Conservation (phyloP, 23 red algal genomes). For the Gracilariopsis chorda region DNA sequence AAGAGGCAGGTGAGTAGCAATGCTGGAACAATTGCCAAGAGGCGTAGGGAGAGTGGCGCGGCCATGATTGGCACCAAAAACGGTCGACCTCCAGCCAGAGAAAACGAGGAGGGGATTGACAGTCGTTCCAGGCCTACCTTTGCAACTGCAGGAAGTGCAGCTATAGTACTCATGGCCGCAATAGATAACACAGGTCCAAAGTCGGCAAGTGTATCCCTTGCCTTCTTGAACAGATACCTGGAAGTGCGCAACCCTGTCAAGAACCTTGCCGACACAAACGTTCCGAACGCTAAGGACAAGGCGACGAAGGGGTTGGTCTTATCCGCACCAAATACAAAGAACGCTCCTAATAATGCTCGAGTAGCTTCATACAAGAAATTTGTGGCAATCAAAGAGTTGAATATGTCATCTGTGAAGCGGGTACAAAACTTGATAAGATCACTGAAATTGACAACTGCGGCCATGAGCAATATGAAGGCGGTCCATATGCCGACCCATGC, state of each 20-base stretch:
- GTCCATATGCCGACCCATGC: constrained; percentile 98
- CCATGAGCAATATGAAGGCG: constrained; percentile 74
- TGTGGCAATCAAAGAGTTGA: constrained; percentile 91
- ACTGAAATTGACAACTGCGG: constrained; percentile 68
- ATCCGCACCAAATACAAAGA: constrained; percentile 59
- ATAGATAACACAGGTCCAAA: constrained; percentile 87
- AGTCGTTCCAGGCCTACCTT: constrained; percentile 58
- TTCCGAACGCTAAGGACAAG: constrained; percentile 71
- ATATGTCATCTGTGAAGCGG: constrained; percentile 98
- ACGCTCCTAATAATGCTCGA: constrained; percentile 41
- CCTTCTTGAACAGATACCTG: constrained; percentile 67
- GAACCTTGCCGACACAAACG: constrained; percentile 60
- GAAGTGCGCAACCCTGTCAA: constrained; percentile 65
- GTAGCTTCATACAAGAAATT: constrained; percentile 91
- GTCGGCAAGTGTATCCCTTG: constrained; percentile 71
- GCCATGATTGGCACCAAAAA: constrained; percentile 75
- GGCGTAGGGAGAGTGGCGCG: constrained; percentile 36
- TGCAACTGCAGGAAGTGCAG: constrained; percentile 51
- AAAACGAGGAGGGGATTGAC: constrained; percentile 64
- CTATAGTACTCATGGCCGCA: constrained; percentile 67
- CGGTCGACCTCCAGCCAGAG: constrained; percentile 67
- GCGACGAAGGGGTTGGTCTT: constrained; percentile 85
- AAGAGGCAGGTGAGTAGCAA: constrained; percentile 87
- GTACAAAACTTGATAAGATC: constrained; percentile 93
- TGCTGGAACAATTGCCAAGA: constrained; percentile 80